Base-by-base conservation (phyloP, 73 alveolate species). In the Diophrys appendiculata region DNA sequence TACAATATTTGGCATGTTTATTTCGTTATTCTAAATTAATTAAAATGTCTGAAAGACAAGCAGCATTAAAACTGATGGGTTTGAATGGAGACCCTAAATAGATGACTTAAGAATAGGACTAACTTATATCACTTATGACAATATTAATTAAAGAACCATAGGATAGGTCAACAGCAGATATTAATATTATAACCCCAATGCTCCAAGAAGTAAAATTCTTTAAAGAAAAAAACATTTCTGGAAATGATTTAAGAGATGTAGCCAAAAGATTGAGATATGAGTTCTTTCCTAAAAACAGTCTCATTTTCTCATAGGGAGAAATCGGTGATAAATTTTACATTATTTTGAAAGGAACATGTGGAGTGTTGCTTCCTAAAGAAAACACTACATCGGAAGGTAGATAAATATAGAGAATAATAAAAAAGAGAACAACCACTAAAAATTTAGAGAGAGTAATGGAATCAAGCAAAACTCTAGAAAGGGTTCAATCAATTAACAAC, bases 291-390 rank as follows among this genome's bases (percentile, higher is more conserved):
- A 30, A 33, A 27, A 31, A 54, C 29, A 1, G 14, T 2, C 29
- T 77, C 18, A 69, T 84, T 0, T 84, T 84, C 53, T 70, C 68
- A 25, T 33, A 84, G 77, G 92, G 92, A 2, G 82, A 79, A 29
- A 72, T 77, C 32, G 92, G 92, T 28, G 92, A 84, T 54, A 77
- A 84, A 52, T 60, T 84, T 13, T 84, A 84, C 53, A 77, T 84
- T 14, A 70, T 70, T 28, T 65, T 70, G 8, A 29, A 33, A 31
- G 78, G 78, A 8, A 70, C 30, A 2, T 24, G 26, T 3, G 76
- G 76, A 29, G 76, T 67, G 14, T 67, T 29, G 29, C 27, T 26
- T 24, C 76, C 76, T 11, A 67, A n/a, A n/a, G n/a, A n/a, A n/a
- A n/a, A n/a, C n/a, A n/a, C n/a, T n/a, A n/a, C n/a, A n/a, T n/a